Conservation (phyloP, 83 land plant species). For the Larix sibirica region DNA sequence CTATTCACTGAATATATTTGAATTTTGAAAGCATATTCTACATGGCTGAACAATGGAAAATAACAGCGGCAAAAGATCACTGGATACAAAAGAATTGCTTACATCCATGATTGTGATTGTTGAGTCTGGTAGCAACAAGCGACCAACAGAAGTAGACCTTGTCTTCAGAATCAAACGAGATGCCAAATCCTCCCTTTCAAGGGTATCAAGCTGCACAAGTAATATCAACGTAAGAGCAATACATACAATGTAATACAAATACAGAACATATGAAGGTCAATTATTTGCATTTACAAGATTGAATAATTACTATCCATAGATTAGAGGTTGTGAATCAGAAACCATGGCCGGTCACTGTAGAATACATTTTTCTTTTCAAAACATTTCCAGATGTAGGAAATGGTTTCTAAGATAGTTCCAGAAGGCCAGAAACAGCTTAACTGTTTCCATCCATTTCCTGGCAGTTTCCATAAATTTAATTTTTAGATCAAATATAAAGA, state of each 20-base stretch:
- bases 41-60: slow-evolving; percentile 30
- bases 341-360: too few relatives aligned
- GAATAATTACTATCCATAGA: not conserved
- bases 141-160: slow-evolving; percentile 21
- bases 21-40: slow-evolving; percentile 26
- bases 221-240: not conserved
- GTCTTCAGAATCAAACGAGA: slow-evolving; percentile 49
- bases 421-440: too few relatives aligned
- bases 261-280: not conserved
- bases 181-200: slow-evolving; percentile 39
- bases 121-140: slow-evolving; percentile 7
- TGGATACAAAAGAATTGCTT: too few relatives aligned
- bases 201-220: slow-evolving; percentile 33
- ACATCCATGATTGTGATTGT: slow-evolving; percentile 8
- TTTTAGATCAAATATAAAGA: too few relatives aligned
- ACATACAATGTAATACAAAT: not conserved
- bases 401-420: too few relatives aligned
- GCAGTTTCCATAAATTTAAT: too few relatives aligned
- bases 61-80: too few relatives aligned
- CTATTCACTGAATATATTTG: not conserved
- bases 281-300: not conserved
- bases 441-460: too few relatives aligned
- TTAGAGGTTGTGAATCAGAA: not conserved
- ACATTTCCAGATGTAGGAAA: too few relatives aligned
- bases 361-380: too few relatives aligned